Conservation (phyloP, 495 filamentous ascomycete genomes). For the Parathielavia appendiculata region DNA sequence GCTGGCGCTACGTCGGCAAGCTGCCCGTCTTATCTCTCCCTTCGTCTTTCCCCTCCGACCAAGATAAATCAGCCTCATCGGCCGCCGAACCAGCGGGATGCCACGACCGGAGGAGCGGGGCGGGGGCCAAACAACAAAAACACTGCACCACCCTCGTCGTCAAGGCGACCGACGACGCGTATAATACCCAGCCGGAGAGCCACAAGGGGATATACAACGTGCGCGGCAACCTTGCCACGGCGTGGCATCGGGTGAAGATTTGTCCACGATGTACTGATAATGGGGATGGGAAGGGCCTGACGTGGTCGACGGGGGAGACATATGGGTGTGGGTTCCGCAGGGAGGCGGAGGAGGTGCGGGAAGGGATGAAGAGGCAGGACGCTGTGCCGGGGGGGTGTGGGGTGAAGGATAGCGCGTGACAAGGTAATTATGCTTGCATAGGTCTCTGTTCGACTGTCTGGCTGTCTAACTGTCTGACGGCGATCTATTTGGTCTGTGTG, state of each 20-base stretch:
- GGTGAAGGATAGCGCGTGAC: background rate
- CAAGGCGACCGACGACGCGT: slow-evolving; percentile 54
- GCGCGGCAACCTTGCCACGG: slow-evolving; percentile 51
- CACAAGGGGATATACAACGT: slow-evolving; percentile 50
- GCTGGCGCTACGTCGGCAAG: slow-evolving; percentile 43
- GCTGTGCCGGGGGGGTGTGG: background rate
- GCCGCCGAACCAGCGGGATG: slow-evolving; percentile 9
- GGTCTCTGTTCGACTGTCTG: background rate
- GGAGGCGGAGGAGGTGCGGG: slow-evolving; percentile 23
- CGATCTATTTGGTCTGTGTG: background rate
- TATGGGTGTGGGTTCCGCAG: slow-evolving; percentile 31
- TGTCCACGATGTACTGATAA: slow-evolving; percentile 26
- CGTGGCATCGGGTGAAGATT: slow-evolving; percentile 48
- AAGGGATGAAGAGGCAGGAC: slow-evolving; percentile 15
- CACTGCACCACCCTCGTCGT: slow-evolving; percentile 45
- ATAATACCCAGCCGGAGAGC: slow-evolving; percentile 52
- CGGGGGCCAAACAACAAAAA: background rate
- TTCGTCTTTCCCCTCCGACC: background rate
- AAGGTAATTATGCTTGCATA: background rate
- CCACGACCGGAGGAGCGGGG: background rate
- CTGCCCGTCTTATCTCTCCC: slow-evolving; percentile 15
- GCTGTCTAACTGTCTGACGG: background rate
- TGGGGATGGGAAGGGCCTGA: slow-evolving; percentile 1
- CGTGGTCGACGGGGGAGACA: slow-evolving; percentile 27
- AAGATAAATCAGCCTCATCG: too few relatives aligned